phyloP scores from a whole-genome alignment of 768 basidiomycete species.

The Clavaria fumosa region DNA sequence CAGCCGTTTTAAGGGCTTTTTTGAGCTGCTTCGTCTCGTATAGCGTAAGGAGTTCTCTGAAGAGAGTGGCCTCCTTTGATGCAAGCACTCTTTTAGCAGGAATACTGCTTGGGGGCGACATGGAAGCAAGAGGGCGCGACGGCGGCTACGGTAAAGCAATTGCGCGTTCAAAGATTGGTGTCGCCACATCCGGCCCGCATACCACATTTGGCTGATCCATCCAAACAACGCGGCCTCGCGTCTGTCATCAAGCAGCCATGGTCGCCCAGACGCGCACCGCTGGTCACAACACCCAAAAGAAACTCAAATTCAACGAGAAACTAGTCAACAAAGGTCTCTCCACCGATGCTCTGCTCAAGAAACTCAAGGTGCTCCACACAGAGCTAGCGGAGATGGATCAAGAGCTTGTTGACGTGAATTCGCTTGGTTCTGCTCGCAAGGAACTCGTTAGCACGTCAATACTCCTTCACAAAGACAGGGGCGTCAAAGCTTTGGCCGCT shows the following conservation, averaged over 20 bases:
- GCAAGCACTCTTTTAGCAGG: constrained; percentile 47
- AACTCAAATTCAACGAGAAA: constrained; percentile 69
- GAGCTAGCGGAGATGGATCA: constrained; percentile 79
- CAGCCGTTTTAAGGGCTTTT: constrained; percentile 80
- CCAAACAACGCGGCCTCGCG: constrained; percentile 6
- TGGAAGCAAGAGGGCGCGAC: no score
- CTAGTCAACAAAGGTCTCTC: constrained; percentile 60
- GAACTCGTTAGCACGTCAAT: constrained; percentile 71
- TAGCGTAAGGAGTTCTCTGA: constrained; percentile 71
- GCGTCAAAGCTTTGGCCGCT: constrained; percentile 88
- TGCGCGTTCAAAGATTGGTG: no score
- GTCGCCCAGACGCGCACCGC: constrained; percentile 59
- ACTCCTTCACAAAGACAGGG: constrained; percentile 87
- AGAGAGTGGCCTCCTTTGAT: constrained; percentile 70
- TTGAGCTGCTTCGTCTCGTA: constrained; percentile 86
- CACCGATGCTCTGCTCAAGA: constrained; percentile 75
- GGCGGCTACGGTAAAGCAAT: no score
- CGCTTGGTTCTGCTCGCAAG: constrained; percentile 52
- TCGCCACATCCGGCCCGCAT: no score
- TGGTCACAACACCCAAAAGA: constrained; percentile 35
- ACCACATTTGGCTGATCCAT: no score
- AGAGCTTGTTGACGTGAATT: constrained; percentile 61
- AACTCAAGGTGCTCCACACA: constrained; percentile 62
- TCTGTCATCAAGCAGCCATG: constrained; percentile 27
- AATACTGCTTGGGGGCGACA: constrained; percentile 11